phyloP scores from a whole-genome alignment of 805 yeast genomes.

The Pichia eremophila region DNA sequence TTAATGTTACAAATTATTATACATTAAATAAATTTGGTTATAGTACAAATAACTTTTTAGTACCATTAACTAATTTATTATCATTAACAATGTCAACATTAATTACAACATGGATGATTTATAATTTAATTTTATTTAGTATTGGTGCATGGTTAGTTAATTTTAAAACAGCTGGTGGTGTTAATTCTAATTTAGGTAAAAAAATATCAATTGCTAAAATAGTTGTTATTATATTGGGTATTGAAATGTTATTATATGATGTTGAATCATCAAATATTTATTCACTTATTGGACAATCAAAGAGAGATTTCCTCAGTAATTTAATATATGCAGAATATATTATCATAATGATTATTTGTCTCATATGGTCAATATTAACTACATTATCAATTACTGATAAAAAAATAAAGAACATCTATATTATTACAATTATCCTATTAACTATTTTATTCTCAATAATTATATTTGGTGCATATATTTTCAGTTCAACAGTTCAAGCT shows the following conservation, averaged over 20 bases:
- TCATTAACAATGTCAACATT: conserved; percentile 17
- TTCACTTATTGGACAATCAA: conserved; percentile 19
- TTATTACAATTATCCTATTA: conserved; percentile 4
- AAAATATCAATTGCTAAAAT: conserved; percentile 13
- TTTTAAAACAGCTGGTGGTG: background rate
- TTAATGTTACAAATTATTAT: conserved; percentile 12
- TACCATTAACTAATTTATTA: conserved; percentile 16
- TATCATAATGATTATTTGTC: conserved; percentile 9
- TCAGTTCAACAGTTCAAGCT: conserved; percentile 11
- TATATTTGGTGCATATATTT: conserved; percentile 14
- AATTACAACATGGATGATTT: conserved; percentile 24
- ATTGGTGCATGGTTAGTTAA: conserved; percentile 18
- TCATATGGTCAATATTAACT: conserved; percentile 15
- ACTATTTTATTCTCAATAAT: conserved; percentile 4
- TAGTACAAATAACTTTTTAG: conserved; percentile 10
- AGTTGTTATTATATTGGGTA: conserved; percentile 13
- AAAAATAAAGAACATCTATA: conserved; percentile 7
- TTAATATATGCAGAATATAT: conserved; percentile 20
- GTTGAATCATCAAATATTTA: conserved; percentile 22
- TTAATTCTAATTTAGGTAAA: background rate
- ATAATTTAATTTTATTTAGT: conserved; percentile 23
- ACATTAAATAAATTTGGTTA: conserved; percentile 23
- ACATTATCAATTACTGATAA: conserved; percentile 13
- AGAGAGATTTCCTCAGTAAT: conserved; percentile 13
- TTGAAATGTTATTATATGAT: conserved; percentile 23